Evolutionary conservation across 768 basidiomycete species (phyloP).

Genomic region (Russula emetica): DNA sequence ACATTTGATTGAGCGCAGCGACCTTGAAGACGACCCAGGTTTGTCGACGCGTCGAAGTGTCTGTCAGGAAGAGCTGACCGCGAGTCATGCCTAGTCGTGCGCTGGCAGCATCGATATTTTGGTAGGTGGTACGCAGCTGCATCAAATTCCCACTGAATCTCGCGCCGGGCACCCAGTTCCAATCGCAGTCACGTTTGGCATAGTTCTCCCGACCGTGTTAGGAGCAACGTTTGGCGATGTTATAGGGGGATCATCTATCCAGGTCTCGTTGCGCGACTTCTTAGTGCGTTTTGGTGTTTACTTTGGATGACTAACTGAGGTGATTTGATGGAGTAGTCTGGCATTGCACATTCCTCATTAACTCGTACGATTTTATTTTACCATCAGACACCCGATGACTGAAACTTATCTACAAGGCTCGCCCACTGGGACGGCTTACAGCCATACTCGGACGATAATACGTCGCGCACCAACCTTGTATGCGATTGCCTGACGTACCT

Average conservation of each 20-base stretch:
- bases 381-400: background rate
- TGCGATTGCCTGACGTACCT: constrained; percentile 26
- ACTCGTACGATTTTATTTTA: constrained; percentile 47
- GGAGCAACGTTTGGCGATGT: constrained; percentile 60
- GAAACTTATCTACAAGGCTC: constrained; percentile 39
- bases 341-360: constrained; percentile 69
- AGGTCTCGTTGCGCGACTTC: constrained; percentile 57
- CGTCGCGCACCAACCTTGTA: constrained; percentile 70
- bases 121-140: constrained; percentile 35
- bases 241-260: constrained; percentile 66
- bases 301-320: background rate
- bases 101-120: constrained; percentile 67
- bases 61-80: background rate
- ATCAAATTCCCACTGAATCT: background rate
- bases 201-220: constrained; percentile 52
- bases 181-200: constrained; percentile 55
- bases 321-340: constrained; percentile 44
- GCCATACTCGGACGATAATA: constrained; percentile 76
- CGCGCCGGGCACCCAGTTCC: constrained; percentile 42
- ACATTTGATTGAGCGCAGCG: constrained; percentile 58
- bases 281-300: constrained; percentile 41
- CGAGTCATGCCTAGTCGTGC: constrained; percentile 50
- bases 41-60: constrained; percentile 26
- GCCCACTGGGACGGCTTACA: constrained; percentile 82
- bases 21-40: constrained; percentile 69